phyloP scores from a whole-genome alignment of 2,329 filamentous ascomycete species.

The Trichoderma gracile region DNA sequence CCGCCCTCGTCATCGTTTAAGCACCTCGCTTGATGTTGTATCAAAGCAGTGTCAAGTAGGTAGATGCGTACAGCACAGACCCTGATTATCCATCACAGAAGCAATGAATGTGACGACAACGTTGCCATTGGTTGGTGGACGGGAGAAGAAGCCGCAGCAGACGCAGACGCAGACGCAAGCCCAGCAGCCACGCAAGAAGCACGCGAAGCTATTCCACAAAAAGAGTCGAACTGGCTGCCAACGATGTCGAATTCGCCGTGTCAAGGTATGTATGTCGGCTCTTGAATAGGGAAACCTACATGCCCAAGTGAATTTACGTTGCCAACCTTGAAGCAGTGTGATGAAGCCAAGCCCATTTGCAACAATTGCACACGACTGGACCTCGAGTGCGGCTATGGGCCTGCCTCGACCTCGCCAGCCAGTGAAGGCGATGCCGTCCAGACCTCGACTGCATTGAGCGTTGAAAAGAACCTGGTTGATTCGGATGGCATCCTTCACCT shows the following conservation, averaged over 20 bases:
- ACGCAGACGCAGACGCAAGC: not conserved
- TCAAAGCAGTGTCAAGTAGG: not conserved
- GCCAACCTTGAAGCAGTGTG: conserved; percentile 25
- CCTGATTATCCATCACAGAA: not conserved
- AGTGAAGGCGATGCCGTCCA: not conserved
- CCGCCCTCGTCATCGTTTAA: conserved; percentile 10
- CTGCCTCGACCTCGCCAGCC: not conserved
- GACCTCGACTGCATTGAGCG: not conserved
- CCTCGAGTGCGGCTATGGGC: conserved; percentile 28
- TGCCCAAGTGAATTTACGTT: no score
- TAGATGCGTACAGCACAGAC: no score
- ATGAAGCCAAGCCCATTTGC: conserved; percentile 32
- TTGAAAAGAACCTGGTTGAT: not conserved
- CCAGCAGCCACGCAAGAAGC: conserved; percentile 7
- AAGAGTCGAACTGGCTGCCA: conserved; percentile 32
- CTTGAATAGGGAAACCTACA: not conserved
- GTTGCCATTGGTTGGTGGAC: not conserved
- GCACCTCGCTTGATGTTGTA: not conserved
- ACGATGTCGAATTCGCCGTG: conserved; percentile 30
- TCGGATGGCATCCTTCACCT: not conserved
- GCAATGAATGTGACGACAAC: not conserved
- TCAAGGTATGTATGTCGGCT: conserved; percentile 29
- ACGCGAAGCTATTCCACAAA: conserved; percentile 32
- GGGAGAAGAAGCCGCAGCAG: not conserved
- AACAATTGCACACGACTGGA: conserved; percentile 29